These are phyloP conservation scores for Fusarium sacchari DNA, from an alignment of 2,329 filamentous ascomycete species.

Conservation along the genomic window DNA sequence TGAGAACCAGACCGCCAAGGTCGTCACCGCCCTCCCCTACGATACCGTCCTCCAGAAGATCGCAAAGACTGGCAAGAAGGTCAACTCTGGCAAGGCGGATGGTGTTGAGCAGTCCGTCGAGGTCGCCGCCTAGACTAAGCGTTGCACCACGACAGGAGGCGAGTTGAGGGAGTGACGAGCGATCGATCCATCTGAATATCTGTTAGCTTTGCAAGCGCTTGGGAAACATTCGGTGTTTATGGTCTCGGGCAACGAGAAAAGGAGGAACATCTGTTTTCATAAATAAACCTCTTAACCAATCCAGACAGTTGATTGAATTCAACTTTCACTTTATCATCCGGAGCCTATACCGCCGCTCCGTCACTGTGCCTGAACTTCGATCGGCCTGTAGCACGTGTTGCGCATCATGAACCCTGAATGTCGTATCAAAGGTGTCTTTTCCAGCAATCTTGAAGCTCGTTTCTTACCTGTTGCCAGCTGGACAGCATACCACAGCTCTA, in stretches of 20 bases:
- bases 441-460: neutral
- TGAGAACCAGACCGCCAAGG: slow-evolving; percentile 82
- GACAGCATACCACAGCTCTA: neutral
- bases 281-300: slow-evolving; percentile 19
- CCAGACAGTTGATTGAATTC: neutral
- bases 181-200: slow-evolving; percentile 21
- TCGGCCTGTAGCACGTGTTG: neutral
- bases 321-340: neutral
- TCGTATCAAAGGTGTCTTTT: neutral
- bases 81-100: slow-evolving; percentile 80
- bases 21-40: slow-evolving; percentile 79
- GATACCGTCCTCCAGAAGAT: slow-evolving; percentile 87
- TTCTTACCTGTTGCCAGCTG: neutral
- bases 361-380: neutral
- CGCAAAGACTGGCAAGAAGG: slow-evolving; percentile 93
- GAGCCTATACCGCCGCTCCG: neutral
- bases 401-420: neutral
- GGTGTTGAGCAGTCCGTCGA: slow-evolving; percentile 66
- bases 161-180: neutral
- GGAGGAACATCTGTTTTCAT: slow-evolving; percentile 29
- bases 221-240: slow-evolving; percentile 35
- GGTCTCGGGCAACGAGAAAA: slow-evolving; percentile 22
- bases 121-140: slow-evolving; percentile 49
- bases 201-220: slow-evolving; percentile 33
- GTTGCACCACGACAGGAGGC: neutral